Base-by-base conservation (phyloP, 2,329 filamentous ascomycete genomes). In the Aureobasidium sp. region DNA sequence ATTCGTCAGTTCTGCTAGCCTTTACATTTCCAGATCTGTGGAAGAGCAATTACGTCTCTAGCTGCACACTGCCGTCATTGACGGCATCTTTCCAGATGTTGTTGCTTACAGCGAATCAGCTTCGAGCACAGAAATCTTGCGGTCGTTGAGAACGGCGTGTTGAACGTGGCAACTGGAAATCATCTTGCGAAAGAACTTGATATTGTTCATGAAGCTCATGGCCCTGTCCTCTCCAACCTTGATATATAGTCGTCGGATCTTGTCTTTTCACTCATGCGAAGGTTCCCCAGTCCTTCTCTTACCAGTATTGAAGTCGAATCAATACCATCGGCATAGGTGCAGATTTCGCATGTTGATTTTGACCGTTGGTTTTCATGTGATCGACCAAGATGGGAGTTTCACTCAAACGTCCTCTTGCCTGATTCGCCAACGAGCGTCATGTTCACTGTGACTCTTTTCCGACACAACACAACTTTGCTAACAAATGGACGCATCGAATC, bases 1-100 rank as follows among this genome's bases (percentile, higher is more conserved):
- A 55, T 43, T 43, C n/a, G 51, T 23, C 27, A 23, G 5, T 13
- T 31, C 38, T 31, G 25, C 25, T 11, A 4, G n/a, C n/a, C 17
- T 42, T 43, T 17, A 37, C 29, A 23, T 6, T 37, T 35, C 40
- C 19, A 7, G 29, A 21, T 23, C 8, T 27, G 33, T 21, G 31
- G 53, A 37, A 57, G 21, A 9, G 19, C 42, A 25, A 46, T 46
- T 45, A 19, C 17, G 19, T 40, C 23, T 46, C 4, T 9, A 35
- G 27, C 53, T 57, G 53, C 53, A 57, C 31, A 27, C 29, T 46
- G 53, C 53, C 53, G 53, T 57, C 53, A 57, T 57, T 27, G 27
- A 23, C 29, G 33, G 53, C 51, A 46, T n/a, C 6, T 57, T 27
- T 46, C 21, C 19, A 25, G 15, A 31, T 21, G 11, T 23, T 11